These are phyloP conservation scores for Malus sieversii DNA, from an alignment of 306 rosid species.

Conservation along the genomic window DNA sequence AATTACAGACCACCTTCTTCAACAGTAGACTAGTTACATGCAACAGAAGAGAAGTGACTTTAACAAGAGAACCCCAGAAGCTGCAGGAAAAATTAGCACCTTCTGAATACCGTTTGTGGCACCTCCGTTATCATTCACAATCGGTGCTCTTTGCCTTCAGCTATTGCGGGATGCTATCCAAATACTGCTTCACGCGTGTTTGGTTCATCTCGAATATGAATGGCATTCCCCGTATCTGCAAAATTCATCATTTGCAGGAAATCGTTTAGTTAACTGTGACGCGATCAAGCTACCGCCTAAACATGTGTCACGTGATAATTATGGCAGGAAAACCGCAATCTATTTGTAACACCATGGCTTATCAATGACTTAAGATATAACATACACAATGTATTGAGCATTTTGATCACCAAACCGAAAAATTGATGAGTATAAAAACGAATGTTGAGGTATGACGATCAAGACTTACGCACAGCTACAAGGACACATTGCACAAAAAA, in stretches of 20 bases:
- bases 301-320: background rate
- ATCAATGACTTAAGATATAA: no score
- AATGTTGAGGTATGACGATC: background rate
- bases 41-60: conserved; percentile 1
- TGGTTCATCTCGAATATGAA: conserved; percentile 69
- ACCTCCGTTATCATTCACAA: conserved; percentile 31
- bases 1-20: background rate
- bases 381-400: no score
- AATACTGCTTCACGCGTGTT: conserved; percentile 48
- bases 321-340: background rate
- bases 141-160: conserved; percentile 17
- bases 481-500: background rate
- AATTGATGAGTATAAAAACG: no score
- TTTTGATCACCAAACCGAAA: no score
- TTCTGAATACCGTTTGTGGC: conserved; percentile 26
- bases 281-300: background rate
- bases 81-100: conserved; percentile 46
- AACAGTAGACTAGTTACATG: conserved; percentile 9
- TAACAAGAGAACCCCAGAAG: conserved; percentile 2
- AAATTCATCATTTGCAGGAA: conserved; percentile 17
- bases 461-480: background rate
- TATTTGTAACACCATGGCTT: background rate
- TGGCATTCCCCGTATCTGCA: conserved; percentile 71
- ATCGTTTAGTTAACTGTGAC: background rate
- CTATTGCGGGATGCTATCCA: conserved; percentile 36